These are phyloP conservation scores for Amborella trichopoda DNA, from an alignment of 164 flowering plant genomes.

Conservation along the genomic window DNA sequence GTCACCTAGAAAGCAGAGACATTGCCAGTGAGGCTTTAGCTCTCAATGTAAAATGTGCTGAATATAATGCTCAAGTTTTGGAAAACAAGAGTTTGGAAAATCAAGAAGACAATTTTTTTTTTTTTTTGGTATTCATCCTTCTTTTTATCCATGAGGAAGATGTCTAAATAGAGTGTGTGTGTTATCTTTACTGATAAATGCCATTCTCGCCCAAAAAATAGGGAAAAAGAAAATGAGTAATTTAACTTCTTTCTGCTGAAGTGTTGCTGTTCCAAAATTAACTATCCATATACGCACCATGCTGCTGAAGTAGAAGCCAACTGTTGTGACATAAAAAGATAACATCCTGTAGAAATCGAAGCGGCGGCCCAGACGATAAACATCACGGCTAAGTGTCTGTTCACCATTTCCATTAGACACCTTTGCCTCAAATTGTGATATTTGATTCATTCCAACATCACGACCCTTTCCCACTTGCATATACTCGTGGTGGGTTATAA, in stretches of 20 bases:
- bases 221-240: too few species aligned
- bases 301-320: conserved; percentile 95
- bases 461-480: conserved; percentile 98
- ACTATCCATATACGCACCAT: conserved; percentile 76
- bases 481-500: conserved; percentile 88
- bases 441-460: conserved; percentile 98
- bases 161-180: too few species aligned
- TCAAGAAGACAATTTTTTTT: too few species aligned
- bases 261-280: too few species aligned
- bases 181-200: too few species aligned
- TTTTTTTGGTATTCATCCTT: too few species aligned
- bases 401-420: conserved; percentile 99
- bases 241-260: neutral
- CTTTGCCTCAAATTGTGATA: conserved; percentile 91
- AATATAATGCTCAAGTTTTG: too few species aligned
- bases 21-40: too few species aligned
- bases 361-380: conserved; percentile 90
- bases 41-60: too few species aligned
- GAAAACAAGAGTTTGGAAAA: too few species aligned
- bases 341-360: conserved; percentile 96
- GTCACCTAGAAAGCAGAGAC: conserved; percentile 82
- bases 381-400: conserved; percentile 95
- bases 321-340: conserved; percentile 91
- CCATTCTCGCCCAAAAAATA: too few species aligned
- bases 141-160: too few species aligned